These are phyloP conservation scores for Coemansia furcata DNA, from an alignment of 192 early-diverging fungal genomes.

Conservation along the genomic window DNA sequence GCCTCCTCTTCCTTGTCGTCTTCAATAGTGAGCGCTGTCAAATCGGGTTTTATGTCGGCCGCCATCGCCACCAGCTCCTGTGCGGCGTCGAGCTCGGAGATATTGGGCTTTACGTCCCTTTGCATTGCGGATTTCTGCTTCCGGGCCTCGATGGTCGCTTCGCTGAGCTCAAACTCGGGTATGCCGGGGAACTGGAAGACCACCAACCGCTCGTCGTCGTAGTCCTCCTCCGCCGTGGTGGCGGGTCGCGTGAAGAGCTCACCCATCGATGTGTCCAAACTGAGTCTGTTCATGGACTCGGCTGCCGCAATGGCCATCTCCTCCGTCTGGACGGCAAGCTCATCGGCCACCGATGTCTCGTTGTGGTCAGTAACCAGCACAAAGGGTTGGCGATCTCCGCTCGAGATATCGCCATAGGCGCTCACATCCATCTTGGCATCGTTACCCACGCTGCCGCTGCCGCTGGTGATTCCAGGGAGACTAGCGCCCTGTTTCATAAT, in stretches of 20 bases:
- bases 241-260: constrained; percentile 2
- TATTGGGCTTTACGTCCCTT: constrained; percentile 24
- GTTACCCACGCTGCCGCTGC: background rate
- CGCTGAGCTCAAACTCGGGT: constrained; percentile 37
- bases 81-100: constrained; percentile 25
- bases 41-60: constrained; percentile 33
- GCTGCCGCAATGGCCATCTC: constrained; percentile 36
- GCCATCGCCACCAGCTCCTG: constrained; percentile 3
- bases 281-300: constrained; percentile 17
- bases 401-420: background rate
- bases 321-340: constrained; percentile 43
- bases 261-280: constrained; percentile 15
- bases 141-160: constrained; percentile 17
- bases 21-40: constrained; percentile 5
- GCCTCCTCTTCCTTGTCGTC: constrained; percentile 5
- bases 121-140: constrained; percentile 7
- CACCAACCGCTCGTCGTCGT: constrained; percentile 17
- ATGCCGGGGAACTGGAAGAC: constrained; percentile 35
- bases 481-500: background rate
- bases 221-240: background rate
- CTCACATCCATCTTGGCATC: background rate
- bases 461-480: constrained; percentile 1
- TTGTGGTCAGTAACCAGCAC: constrained; percentile 29
- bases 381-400: constrained; percentile 3
- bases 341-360: background rate